Base-by-base conservation (phyloP, 805 yeast genomes). In the Zygotorulaspora florentina region DNA sequence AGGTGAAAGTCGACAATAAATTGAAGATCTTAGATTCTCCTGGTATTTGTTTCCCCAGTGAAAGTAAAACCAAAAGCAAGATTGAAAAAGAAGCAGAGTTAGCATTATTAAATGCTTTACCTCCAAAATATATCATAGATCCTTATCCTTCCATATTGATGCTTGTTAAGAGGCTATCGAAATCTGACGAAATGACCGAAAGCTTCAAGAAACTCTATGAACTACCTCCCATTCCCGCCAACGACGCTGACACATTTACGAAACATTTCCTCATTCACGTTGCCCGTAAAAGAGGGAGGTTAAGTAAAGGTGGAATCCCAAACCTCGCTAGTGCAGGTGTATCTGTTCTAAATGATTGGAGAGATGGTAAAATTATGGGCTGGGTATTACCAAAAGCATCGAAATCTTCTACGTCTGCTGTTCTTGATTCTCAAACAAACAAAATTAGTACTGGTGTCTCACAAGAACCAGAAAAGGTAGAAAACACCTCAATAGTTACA, bases 251-350 rank as follows among this genome's bases (percentile, higher is more conserved):
- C 43, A 88, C 86, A 52, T 88, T 83, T 63, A 78, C 89, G 35
- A 89, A 85, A 57, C 91, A 86, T 56, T 83, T 91, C 52, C 76
- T 93, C 61, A 90, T 93, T 54, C 96, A 89, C 58, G 83, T 93
- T 49, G 96, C 98, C 20, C 83, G 99, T 66, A 79, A 81, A 56
- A 82, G 88, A 66, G 99, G 99, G 47, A 79, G 97, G 67, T 73
- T 93, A 52, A 88, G 96, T 40, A 85, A 79, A 61, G 96, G 96
- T 35, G 99, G 99, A 62, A 69, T 93, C 48, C 96, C 98, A 46
- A 89, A 93, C 65, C 66, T 93, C 52, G 84, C 80, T 48, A 76
- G 90, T 53, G 96, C 98, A 8, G 96, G 95, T 30, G 65, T 78
- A 58, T 74, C 85, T 30, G 84, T 93, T 10, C 73, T 93, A 61